These are phyloP conservation scores for Leccinum barrowsii DNA, from an alignment of 768 basidiomycete species.

Conservation along the genomic window DNA sequence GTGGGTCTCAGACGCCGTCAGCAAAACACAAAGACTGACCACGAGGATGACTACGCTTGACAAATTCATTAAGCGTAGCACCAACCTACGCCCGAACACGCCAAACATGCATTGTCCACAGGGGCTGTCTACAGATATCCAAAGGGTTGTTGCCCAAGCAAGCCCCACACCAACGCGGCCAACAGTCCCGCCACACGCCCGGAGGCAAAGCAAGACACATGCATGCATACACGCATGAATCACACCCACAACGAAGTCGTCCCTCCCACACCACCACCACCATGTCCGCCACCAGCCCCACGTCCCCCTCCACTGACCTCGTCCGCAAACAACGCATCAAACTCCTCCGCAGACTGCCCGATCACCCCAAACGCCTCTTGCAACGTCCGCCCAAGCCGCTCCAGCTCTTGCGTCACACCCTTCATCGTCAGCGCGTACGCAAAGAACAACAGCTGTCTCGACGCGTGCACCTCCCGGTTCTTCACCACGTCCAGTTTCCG, in stretches of 20 bases:
- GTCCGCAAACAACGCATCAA: constrained; percentile 68
- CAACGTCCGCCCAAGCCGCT: constrained; percentile 71
- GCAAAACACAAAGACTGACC: not conserved
- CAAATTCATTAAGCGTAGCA: constrained; percentile 5
- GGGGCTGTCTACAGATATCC: not conserved
- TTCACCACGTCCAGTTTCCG: constrained; percentile 85
- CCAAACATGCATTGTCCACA: constrained; percentile 9
- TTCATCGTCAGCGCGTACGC: constrained; percentile 94
- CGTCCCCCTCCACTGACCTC: not conserved
- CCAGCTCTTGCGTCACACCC: constrained; percentile 87
- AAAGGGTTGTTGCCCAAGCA: not conserved
- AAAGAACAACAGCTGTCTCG: constrained; percentile 86
- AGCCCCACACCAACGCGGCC: constrained; percentile 1
- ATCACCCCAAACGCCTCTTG: constrained; percentile 94
- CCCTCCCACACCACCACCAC: not conserved
- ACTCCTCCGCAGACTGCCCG: constrained; percentile 75
- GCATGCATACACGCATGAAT: not conserved
- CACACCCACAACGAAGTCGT: constrained; percentile 13
- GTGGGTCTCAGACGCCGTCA: not conserved
- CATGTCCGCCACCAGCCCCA: not conserved
- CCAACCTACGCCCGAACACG: not conserved
- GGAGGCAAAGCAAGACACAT: not conserved
- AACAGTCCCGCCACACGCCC: constrained; percentile 2
- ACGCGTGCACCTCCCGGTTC: constrained; percentile 74
- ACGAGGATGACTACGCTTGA: constrained; percentile 4